Base-by-base conservation (phyloP, 495 filamentous ascomycete species). In the Talaromyces trachyspermus region DNA sequence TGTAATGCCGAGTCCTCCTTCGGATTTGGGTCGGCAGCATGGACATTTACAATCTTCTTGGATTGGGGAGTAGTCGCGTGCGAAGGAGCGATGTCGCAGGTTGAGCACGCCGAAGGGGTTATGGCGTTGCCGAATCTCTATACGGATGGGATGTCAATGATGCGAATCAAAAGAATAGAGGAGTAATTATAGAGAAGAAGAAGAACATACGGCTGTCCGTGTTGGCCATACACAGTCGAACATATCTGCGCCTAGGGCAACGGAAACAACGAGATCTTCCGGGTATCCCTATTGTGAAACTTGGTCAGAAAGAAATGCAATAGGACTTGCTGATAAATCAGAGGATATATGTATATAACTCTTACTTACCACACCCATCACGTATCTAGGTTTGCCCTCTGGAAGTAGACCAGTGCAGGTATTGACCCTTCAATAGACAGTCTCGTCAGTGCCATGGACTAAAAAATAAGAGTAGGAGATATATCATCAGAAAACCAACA, bases 221-320 rank as follows among this genome's bases (percentile, higher is more conserved):
- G 92, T 98, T 6, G 91, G 94, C 94, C 94, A 98, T 5, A 97
- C 92, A 58, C 94, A 98, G 68, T 98, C 92, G 63, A 98, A 98
- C 94, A 98, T 97, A 60, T 98, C 92, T 18, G 94, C 92, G 4
- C 92, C 92, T 4, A 98, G 76, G 9, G 92, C 92, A 10, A 95
- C 75, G 43, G 86, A 89, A 11, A 98, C 88, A 10, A 98, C 72
- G 44, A 98, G 71, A 63, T 98, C 92, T 61, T 96, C 92, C 1
- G 92, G 92, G 61, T 95, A 98, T 24, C 92, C 84, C 79, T 82
- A 48, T 14, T 18, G 22, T n/a, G n/a, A n/a, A n/a, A n/a, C n/a
- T n/a, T n/a, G n/a, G n/a, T n/a, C n/a, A n/a, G n/a, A n/a, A n/a
- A n/a, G n/a, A n/a, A n/a, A n/a, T n/a, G n/a, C n/a, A n/a, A n/a